Percentiles rank a stretch among this genome's conserved stretches.
These are phyloP conservation scores for Ambrosiella beaveri DNA, from an alignment of 2,329 filamentous ascomycete genomes.

Conservation along the genomic window DNA sequence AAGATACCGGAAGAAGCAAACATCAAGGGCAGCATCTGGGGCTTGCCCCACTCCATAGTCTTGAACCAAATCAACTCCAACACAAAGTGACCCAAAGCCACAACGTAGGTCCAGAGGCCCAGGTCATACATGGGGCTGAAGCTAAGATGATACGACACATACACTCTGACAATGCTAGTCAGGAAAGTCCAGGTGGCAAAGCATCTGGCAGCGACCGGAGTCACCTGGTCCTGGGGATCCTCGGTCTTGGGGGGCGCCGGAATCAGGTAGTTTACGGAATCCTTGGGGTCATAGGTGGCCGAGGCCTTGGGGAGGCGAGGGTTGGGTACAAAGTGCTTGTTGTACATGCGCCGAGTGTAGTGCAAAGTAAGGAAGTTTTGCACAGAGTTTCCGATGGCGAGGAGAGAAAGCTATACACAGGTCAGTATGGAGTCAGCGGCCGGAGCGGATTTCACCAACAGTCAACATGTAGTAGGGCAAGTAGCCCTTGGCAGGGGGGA, in stretches of 20 bases:
- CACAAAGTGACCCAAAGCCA: conserved; percentile 63
- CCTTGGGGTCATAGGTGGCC: conserved; percentile 30
- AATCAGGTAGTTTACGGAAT: conserved; percentile 35
- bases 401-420: conserved; percentile 51
- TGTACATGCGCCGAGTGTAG: conserved; percentile 79
- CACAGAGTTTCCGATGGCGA: conserved; percentile 69
- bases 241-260: conserved; percentile 29
- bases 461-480: conserved; percentile 42
- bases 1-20: conserved; percentile 33
- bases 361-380: conserved; percentile 67
- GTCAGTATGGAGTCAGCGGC: background rate
- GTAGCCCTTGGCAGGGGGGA: conserved; percentile 34
- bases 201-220: conserved; percentile 57
- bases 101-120: conserved; percentile 61
- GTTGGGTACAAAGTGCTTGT: conserved; percentile 42
- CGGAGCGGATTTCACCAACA: conserved; percentile 22
- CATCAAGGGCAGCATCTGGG: conserved; percentile 37
- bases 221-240: conserved; percentile 40
- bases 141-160: conserved; percentile 68
- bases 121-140: conserved; percentile 61
- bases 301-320: conserved; percentile 25
- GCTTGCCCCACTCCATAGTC: conserved; percentile 47
- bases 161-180: conserved; percentile 58
- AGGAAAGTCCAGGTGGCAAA: conserved; percentile 83
- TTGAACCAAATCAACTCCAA: conserved; percentile 69